These are phyloP conservation scores for Aplosporella prunicola DNA, from an alignment of 2,329 filamentous ascomycete species.

Conservation along the genomic window DNA sequence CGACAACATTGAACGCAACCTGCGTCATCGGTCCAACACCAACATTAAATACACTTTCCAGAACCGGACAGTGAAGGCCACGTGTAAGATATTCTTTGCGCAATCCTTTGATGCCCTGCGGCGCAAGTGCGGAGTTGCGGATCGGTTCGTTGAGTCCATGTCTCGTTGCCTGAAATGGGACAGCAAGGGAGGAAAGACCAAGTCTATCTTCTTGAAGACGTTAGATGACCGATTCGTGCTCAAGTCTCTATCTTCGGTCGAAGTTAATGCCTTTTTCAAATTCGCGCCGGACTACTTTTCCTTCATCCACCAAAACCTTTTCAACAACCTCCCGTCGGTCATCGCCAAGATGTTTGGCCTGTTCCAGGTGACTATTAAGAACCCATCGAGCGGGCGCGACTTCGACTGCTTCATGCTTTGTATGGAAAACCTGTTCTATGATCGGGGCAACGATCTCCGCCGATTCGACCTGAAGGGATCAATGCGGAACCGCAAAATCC, in stretches of 20 bases:
- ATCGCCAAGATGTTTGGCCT: slow-evolving; percentile 99
- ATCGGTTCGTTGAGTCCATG: slow-evolving; percentile 89
- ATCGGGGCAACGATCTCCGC: slow-evolving; percentile 68
- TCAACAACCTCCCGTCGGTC: slow-evolving; percentile 84
- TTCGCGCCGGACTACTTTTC: slow-evolving; percentile 96
- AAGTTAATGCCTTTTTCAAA: slow-evolving; percentile 86
- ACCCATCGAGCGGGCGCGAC: slow-evolving; percentile 80
- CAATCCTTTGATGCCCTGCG: slow-evolving; percentile 95
- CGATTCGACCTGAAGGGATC: slow-evolving; percentile 86
- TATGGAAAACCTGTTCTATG: slow-evolving; percentile 98
- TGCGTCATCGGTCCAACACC: slow-evolving; percentile 76
- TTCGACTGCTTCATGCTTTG: slow-evolving; percentile 90
- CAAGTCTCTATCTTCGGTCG: slow-evolving; percentile 81
- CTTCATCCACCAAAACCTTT: slow-evolving; percentile 93
- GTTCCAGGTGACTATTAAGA: slow-evolving; percentile 96
- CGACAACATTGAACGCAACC: slow-evolving; percentile 70
- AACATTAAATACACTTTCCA: slow-evolving; percentile 95
- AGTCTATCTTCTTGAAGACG: slow-evolving; percentile 94
- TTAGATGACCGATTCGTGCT: slow-evolving; percentile 88
- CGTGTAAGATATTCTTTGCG: slow-evolving; percentile 97
- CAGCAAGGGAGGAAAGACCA: slow-evolving; percentile 94
- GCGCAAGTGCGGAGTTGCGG: slow-evolving; percentile 82
- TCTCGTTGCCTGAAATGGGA: slow-evolving; percentile 97
- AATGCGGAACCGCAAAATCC: slow-evolving; percentile 96
- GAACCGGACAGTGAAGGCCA: slow-evolving; percentile 86